phyloP scores from a whole-genome alignment of 345 rosid species.

The Noccaea bulbosa region DNA sequence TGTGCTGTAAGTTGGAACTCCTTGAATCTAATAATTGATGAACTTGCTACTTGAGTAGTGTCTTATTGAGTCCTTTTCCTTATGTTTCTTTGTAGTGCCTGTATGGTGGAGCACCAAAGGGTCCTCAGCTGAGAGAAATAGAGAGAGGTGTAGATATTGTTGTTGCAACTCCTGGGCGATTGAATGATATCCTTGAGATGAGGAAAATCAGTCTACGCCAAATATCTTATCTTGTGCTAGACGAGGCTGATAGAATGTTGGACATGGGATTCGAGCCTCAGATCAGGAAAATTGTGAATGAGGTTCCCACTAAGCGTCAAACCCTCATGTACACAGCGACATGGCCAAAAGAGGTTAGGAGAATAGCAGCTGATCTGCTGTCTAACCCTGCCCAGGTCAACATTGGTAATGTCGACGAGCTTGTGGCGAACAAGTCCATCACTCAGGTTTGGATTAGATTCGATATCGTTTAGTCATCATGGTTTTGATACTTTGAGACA shows the following conservation, averaged over 20 bases:
- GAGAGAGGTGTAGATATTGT: slow-evolving; percentile 93
- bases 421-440: slow-evolving; percentile 96
- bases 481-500: background rate
- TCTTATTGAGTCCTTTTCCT: slow-evolving; percentile 6
- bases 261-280: slow-evolving; percentile 99
- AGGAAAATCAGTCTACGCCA: slow-evolving; percentile 83
- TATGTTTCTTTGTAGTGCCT: slow-evolving; percentile 58
- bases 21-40: background rate
- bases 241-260: slow-evolving; percentile 98
- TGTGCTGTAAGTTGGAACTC: slow-evolving; percentile 65
- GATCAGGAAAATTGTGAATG: slow-evolving; percentile 91
- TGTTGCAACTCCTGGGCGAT: slow-evolving; percentile 96
- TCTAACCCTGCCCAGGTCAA: slow-evolving; percentile 95
- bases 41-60: background rate
- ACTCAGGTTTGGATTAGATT: slow-evolving; percentile 69
- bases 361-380: slow-evolving; percentile 90
- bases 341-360: slow-evolving; percentile 96
- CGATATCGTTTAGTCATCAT: background rate
- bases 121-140: slow-evolving; percentile 86
- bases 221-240: slow-evolving; percentile 90
- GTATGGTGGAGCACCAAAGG: slow-evolving; percentile 99
- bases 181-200: slow-evolving; percentile 97
- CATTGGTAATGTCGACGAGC: slow-evolving; percentile 96
- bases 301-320: slow-evolving; percentile 87
- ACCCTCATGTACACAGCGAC: slow-evolving; percentile 98